A percentile compares a stretch with the other conserved stretches of the same genome.
phyloP scores from a whole-genome alignment of 345 rosid genomes.

The Hibiscus syriacus region DNA sequence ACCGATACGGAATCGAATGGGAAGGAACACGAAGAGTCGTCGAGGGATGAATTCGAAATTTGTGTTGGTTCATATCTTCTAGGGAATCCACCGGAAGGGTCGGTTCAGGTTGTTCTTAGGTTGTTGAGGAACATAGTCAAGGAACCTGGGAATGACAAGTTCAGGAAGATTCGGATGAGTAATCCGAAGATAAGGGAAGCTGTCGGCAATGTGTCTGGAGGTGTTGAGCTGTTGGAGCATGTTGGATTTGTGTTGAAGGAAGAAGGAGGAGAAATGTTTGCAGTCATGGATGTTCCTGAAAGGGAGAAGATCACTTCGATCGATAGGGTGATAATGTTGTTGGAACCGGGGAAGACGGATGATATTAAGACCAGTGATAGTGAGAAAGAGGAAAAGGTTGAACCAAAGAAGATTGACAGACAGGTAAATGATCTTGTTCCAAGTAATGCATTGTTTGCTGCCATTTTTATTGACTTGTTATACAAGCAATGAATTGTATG shows the following conservation, averaged over 20 bases:
- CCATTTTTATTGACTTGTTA: no score
- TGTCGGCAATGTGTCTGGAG: conserved; percentile 64
- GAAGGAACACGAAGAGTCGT: conserved; percentile 13
- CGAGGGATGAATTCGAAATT: conserved; percentile 33
- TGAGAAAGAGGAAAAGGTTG: no score
- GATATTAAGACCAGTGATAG: no score
- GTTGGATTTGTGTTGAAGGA: conserved; percentile 69
- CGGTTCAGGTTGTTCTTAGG: conserved; percentile 54
- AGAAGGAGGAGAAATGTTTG: conserved; percentile 78
- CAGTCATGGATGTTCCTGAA: conserved; percentile 54
- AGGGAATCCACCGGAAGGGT: conserved; percentile 49
- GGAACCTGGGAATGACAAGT: conserved; percentile 79
- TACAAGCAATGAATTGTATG: conserved; percentile 41
- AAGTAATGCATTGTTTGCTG: no score
- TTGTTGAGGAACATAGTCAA: conserved; percentile 61
- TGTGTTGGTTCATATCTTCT: conserved; percentile 49
- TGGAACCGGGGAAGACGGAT: conserved; percentile 57
- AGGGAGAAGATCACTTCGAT: conserved; percentile 39
- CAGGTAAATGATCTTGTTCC: no score
- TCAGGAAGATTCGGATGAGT: conserved; percentile 72
- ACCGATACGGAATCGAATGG: conserved; percentile 11
- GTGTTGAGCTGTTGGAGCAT: conserved; percentile 65
- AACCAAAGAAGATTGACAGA: no score
- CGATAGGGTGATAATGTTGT: conserved; percentile 30
- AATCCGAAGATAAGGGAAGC: conserved; percentile 86